These are phyloP conservation scores for Phytopythium vexans DNA, from an alignment of 352 stramenopile genomes.

Conservation along the genomic window DNA sequence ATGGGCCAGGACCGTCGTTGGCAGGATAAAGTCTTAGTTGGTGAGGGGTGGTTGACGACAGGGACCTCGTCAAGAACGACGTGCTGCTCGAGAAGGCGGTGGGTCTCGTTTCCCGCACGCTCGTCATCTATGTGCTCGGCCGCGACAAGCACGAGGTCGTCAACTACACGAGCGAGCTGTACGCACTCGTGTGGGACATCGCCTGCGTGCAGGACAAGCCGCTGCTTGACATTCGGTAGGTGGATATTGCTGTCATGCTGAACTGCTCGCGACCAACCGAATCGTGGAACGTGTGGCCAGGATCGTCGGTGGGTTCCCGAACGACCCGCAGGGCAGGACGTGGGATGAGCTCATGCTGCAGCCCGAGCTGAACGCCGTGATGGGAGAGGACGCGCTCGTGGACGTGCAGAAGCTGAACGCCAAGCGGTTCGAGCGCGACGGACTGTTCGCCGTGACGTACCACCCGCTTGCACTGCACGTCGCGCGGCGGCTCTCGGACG, in stretches of 20 bases:
- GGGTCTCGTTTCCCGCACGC: conserved; percentile 33
- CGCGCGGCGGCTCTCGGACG: conserved; percentile 35
- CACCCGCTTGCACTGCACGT: conserved; percentile 57
- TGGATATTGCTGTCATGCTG: background rate
- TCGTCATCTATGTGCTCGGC: conserved; percentile 67
- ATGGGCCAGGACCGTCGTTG: background rate
- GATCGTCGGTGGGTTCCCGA: conserved; percentile 31
- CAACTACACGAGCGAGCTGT: conserved; percentile 79
- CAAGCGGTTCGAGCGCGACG: conserved; percentile 53
- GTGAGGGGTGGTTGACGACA: conserved; percentile 10
- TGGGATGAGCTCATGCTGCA: conserved; percentile 65
- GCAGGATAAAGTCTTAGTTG: background rate
- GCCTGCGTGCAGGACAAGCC: conserved; percentile 47
- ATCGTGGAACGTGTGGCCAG: conserved; percentile 10
- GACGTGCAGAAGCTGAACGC: conserved; percentile 66
- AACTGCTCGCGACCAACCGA: conserved; percentile 1
- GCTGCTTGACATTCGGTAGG: conserved; percentile 60
- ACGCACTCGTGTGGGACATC: conserved; percentile 70
- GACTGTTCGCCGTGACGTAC: conserved; percentile 58
- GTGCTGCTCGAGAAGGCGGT: conserved; percentile 69
- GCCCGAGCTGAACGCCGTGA: conserved; percentile 65
- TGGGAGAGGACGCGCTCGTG: conserved; percentile 54
- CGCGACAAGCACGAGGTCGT: conserved; percentile 54
- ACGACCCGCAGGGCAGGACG: conserved; percentile 21
- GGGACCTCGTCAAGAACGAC: conserved; percentile 63